Percentiles rank a stretch among this genome's conserved stretches.
Conservation (phyloP, 805 yeast species). For the Ogataea trehalophila region DNA sequence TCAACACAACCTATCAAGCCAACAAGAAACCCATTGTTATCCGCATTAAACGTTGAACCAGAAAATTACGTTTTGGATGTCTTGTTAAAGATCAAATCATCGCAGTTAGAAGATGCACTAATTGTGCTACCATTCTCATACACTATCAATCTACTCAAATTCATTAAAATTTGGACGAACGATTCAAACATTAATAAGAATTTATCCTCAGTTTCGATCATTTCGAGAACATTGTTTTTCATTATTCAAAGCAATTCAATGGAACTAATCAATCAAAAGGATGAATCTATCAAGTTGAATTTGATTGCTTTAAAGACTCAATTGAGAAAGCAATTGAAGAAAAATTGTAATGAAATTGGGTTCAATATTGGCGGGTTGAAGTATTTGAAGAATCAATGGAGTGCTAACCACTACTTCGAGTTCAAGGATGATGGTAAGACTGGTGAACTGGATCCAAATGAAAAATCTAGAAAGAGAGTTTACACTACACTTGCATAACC, state of each 20-base stretch:
- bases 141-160: constrained; percentile 62
- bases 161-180: constrained; percentile 71
- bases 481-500: constrained; percentile 36
- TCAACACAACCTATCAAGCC: constrained; percentile 56
- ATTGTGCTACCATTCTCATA: constrained; percentile 87
- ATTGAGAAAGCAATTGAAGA: constrained; percentile 51
- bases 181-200: constrained; percentile 40
- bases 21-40: constrained; percentile 62
- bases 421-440: constrained; percentile 67
- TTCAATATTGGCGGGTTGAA: constrained; percentile 80
- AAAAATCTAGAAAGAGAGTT: constrained; percentile 64
- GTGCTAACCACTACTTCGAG: constrained; percentile 63
- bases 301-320: constrained; percentile 58
- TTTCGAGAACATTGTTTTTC: constrained; percentile 74
- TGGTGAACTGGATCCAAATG: constrained; percentile 14
- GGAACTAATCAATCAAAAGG: constrained; percentile 71
- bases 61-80: constrained; percentile 75
- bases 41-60: constrained; percentile 68
- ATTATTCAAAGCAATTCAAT: constrained; percentile 67
- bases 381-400: constrained; percentile 74
- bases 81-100: constrained; percentile 63
- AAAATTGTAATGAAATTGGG: constrained; percentile 61
- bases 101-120: constrained; percentile 90
- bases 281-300: constrained; percentile 57
- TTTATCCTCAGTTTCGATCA: constrained; percentile 48